Evolutionary conservation across 352 stramenopile species (phyloP).

Genomic region (Pseudoperonospora humuli): DNA sequence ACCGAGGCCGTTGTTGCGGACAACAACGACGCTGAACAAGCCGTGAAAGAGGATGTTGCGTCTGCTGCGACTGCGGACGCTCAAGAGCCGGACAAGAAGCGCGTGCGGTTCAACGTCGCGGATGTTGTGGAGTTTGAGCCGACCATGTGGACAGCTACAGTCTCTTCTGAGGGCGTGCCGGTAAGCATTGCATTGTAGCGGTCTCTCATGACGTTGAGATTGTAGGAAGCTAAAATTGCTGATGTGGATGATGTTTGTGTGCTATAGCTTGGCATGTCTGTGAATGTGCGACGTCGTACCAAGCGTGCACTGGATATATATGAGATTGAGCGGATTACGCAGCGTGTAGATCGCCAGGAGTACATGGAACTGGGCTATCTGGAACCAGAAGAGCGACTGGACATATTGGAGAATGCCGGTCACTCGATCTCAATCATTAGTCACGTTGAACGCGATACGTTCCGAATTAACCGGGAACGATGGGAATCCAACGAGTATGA

Average conservation of each 20-base stretch:
- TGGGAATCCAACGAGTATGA: constrained; percentile 85
- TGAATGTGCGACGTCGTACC: constrained; percentile 51
- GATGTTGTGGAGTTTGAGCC: constrained; percentile 79
- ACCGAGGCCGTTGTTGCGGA: too few species aligned
- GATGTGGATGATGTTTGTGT: constrained; percentile 1
- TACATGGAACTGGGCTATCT: constrained; percentile 82
- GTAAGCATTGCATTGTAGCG: constrained; percentile 20
- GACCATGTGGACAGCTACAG: constrained; percentile 71
- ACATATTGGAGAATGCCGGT: constrained; percentile 64
- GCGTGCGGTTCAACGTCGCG: constrained; percentile 49
- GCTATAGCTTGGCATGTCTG: constrained; percentile 56
- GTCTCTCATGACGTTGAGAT: too few species aligned
- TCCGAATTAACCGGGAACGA: constrained; percentile 72
- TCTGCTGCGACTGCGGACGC: constrained; percentile 1
- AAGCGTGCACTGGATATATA: constrained; percentile 57
- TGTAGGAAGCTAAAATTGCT: too few species aligned
- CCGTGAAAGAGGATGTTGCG: too few species aligned
- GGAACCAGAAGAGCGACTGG: constrained; percentile 65
- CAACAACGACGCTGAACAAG: constrained; percentile 1
- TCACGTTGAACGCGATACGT: constrained; percentile 54
- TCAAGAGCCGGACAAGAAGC: constrained; percentile 20
- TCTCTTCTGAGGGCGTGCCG: constrained; percentile 69
- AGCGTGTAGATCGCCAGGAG: constrained; percentile 57
- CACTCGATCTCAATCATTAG: constrained; percentile 58
- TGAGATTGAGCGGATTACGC: constrained; percentile 43